Evolutionary conservation across 2,329 filamentous ascomycete genomes (phyloP), one percentile per base, ranked within the genome.

Genomic region (Annulohypoxylon truncatum): DNA sequence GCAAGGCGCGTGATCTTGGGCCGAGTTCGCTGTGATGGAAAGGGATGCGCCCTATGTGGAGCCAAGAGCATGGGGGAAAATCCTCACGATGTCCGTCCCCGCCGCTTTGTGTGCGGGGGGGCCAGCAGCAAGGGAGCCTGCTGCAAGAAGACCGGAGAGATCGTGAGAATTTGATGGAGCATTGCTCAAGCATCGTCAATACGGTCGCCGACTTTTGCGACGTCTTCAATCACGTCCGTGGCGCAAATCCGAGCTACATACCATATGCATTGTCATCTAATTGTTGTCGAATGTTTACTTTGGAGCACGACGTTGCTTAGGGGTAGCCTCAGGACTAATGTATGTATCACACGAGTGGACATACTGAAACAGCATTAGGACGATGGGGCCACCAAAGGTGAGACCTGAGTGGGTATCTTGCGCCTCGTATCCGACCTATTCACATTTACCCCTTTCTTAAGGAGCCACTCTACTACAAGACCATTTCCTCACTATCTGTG

Each of bases 1-100:
- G 20, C 28, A 61, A 54, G 48, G 29, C 42, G 58, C 40, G 42
- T 61, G 24, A 35, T 46, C 44, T 38, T 46, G 15, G 15, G 40
- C 58, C 15, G 50, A 55, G 24, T 55, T 54, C 35, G 58, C 58
- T 42, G 42, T 40, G 18, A 26, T 61, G 58, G 35, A 38, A 48
- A 15, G 50, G 38, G 26, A 53, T 40, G 24, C 24, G 8, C 38
- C 38, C 18, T 42, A 42, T 42, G 38, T 42, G 38, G 38, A 42
- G 38, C 15, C 6, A 20, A 22, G 38, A 22, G 18, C 38, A 42
- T 15, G 38, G 38, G 38, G 38, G 38, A 10, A 20, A 10, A 42
- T 42, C 38, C 38, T 42, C 38, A 42, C 38, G 38, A 42, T 42
- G 38, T 42, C 38, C 18, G 7, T 42, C 38, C 38, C 38, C 38